Evolutionary conservation across 2,329 filamentous ascomycete genomes (phyloP), one percentile per base, ranked within the genome.

Genomic region (Phyllosticta citribraziliensis): DNA sequence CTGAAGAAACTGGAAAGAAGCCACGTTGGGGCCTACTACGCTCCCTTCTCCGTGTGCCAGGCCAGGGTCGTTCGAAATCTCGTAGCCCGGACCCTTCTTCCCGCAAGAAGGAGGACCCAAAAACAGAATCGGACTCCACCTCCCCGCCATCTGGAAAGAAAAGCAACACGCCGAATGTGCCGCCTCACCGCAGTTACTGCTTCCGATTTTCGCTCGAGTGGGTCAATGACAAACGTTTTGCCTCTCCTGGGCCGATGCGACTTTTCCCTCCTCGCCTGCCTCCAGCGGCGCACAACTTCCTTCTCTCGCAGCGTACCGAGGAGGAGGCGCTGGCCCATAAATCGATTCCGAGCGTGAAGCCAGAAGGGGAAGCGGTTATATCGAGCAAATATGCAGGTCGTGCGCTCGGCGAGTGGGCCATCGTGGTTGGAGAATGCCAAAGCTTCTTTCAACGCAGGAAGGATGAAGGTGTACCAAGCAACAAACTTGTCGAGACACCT

Each of bases 161-260:
- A 17, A 47, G 9, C 27, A 50, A 63, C 65, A n/a, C 69, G 79
- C 1, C 72, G 76, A 12, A 79, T 79, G 58, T 5, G 82, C 75
- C 62, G 80, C 84, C 65, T 75, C 82, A 70, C 75, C 80, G 70
- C 77, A 80, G 75, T 65, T 90, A 84, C 68, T 80, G 84, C 63
- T 92, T 92, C 78, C 88, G 86, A 64, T 92, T 92, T 68, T 84
- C 86, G 10, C 79, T 91, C 2, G 86, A 88, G 63, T 87, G 83
- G 80, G 79, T 85, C 51, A 53, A 60, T 12, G 81, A 84, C 62
- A 80, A 80, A 61, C 74, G 67, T 72, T 80, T 82, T 64, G 78
- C 82, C 58, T 76, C 78, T 0, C 82, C 81, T 2, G 82, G 87
- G 51, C 82, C 85, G 2, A 80, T 87, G 72, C 79, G 79, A n/a